Conservation (phyloP, 1,284 basidiomycete species). For the Trichosporon coremiiforme region DNA sequence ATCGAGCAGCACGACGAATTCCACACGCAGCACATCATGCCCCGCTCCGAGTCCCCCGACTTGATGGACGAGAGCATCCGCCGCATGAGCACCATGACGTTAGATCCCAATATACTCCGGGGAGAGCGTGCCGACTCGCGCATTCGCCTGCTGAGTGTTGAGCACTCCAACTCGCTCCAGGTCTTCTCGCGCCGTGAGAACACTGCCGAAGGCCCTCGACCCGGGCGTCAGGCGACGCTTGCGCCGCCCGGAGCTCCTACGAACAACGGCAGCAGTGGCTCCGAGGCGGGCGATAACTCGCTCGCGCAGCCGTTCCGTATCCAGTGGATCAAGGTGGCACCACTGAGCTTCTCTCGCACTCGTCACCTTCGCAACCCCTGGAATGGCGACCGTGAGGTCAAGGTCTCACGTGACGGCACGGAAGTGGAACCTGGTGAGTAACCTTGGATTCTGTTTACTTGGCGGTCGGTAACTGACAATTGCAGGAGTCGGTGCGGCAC, state of each 20-base stretch:
- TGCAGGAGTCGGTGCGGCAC: constrained; percentile 65
- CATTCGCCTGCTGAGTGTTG: background rate
- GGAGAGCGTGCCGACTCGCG: constrained; percentile 26
- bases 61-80: constrained; percentile 29
- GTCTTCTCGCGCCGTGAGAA: constrained; percentile 17
- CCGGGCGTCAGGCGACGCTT: background rate
- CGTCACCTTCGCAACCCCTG: constrained; percentile 84
- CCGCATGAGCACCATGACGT: constrained; percentile 33
- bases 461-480: background rate
- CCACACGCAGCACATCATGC: constrained; percentile 6
- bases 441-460: background rate
- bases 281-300: constrained; percentile 22
- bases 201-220: constrained; percentile 8
- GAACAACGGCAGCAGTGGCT: constrained; percentile 13
- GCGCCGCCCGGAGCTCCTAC: background rate
- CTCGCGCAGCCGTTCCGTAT: constrained; percentile 79
- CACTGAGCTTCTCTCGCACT: constrained; percentile 75
- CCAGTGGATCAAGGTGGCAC: constrained; percentile 76
- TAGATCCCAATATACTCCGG: constrained; percentile 44
- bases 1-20: constrained; percentile 16
- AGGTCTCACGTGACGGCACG: constrained; percentile 88
- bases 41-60: constrained; percentile 34
- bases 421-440: constrained; percentile 73
- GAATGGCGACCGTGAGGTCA: constrained; percentile 88
- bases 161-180: constrained; percentile 28